These are phyloP conservation scores for Talaromyces sp. DNA, from an alignment of 2,329 filamentous ascomycete genomes.

Conservation along the genomic window DNA sequence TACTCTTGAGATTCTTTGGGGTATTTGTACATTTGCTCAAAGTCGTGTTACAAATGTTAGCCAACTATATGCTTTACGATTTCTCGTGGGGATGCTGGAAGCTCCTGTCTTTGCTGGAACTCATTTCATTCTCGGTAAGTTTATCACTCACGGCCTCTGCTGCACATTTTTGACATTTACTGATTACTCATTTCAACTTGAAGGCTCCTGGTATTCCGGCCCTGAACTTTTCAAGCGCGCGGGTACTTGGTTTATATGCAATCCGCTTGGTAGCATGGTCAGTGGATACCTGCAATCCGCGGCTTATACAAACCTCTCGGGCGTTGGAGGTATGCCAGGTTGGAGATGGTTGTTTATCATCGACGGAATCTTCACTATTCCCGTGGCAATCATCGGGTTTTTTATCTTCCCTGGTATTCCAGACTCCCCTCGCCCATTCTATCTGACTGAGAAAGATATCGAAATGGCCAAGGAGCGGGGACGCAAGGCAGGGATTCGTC, in stretches of 20 bases:
- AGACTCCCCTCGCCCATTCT: conserved; percentile 45
- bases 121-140: conserved; percentile 34
- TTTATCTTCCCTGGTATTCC: conserved; percentile 51
- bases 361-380: conserved; percentile 60
- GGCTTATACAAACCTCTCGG: conserved; percentile 56
- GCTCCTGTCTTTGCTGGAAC: conserved; percentile 38
- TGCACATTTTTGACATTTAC: not conserved
- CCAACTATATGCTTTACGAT: conserved; percentile 38
- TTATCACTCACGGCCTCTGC: not conserved
- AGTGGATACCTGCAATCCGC: conserved; percentile 61
- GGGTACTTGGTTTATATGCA: conserved; percentile 57
- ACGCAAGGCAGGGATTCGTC: conserved; percentile 29
- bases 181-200: too few relatives aligned
- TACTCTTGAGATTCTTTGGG: conserved; percentile 37
- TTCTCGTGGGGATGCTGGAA: conserved; percentile 39
- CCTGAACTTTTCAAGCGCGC: conserved; percentile 57
- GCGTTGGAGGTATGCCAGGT: conserved; percentile 52
- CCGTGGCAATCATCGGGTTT: conserved; percentile 58
- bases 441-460: conserved; percentile 40
- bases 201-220: conserved; percentile 46
- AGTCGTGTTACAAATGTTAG: conserved; percentile 34
- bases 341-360: conserved; percentile 63
- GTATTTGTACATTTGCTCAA: conserved; percentile 38
- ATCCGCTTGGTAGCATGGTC: conserved; percentile 59
- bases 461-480: conserved; percentile 39